Conservation (phyloP, 768 basidiomycete species). For the Scleroderma bovista region DNA sequence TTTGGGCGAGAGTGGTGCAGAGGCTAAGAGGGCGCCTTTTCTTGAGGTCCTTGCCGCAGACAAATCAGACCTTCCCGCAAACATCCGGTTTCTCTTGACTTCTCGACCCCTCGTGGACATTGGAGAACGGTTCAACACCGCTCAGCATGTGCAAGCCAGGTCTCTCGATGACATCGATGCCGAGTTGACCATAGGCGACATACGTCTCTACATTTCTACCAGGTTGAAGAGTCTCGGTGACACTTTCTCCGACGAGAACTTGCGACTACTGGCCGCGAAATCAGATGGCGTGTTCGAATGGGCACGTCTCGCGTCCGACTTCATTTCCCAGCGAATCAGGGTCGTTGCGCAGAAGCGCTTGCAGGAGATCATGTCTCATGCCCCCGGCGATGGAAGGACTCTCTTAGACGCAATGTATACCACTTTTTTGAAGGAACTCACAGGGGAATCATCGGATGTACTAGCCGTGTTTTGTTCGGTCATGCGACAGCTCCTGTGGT, state of each 20-base stretch:
- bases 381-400: not conserved
- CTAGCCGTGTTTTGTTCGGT: not conserved
- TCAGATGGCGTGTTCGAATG: conserved; percentile 19
- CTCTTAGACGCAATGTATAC: not conserved
- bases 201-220: not conserved
- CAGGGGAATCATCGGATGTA: not conserved
- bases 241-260: not conserved
- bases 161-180: not conserved
- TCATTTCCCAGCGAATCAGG: not conserved
- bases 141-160: not conserved
- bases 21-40: conserved; percentile 6
- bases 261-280: conserved; percentile 1
- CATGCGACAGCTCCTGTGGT: not conserved
- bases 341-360: not conserved
- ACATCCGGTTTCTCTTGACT: conserved; percentile 34
- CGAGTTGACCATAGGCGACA: not conserved
- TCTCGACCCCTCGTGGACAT: conserved; percentile 27
- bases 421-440: not conserved
- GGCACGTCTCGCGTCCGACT: conserved; percentile 14
- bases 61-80: conserved; percentile 34
- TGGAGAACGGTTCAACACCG: not conserved
- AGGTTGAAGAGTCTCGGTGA: not conserved
- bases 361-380: not conserved
- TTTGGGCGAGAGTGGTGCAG: conserved; percentile 12
- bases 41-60: conserved; percentile 32